Percentiles rank a stretch among this genome's conserved stretches.
Conservation (phyloP, 2,329 filamentous ascomycete genomes). For the Fusarium protoensiforme region DNA sequence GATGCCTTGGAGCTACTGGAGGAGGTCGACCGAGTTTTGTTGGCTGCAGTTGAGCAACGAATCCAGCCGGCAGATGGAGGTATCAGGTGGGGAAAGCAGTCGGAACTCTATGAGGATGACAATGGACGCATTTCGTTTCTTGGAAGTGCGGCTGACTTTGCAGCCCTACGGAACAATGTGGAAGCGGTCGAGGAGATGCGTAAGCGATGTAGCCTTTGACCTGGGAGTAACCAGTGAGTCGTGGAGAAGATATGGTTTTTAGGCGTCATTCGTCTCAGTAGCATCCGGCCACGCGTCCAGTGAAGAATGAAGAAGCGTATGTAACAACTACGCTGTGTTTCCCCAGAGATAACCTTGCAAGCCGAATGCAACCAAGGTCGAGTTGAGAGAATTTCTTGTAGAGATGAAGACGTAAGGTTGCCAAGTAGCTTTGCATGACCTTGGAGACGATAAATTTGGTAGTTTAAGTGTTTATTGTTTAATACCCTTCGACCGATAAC, state of each 20-base stretch:
- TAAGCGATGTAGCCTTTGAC: background rate
- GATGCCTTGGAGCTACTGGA: conserved; percentile 4
- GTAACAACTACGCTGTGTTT: background rate
- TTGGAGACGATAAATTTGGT: background rate
- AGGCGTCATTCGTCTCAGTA: background rate
- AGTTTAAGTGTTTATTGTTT: background rate
- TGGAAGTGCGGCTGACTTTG: background rate
- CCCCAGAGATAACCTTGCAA: background rate
- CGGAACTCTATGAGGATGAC: background rate
- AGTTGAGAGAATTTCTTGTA: no score
- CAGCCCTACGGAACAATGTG: background rate
- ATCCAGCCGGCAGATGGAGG: background rate
- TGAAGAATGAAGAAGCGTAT: background rate
- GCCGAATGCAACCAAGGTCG: no score
- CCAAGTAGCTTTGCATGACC: no score
- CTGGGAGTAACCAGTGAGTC: background rate
- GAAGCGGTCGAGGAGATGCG: background rate
- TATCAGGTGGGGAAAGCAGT: background rate
- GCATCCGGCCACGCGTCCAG: background rate
- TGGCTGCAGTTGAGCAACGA: background rate
- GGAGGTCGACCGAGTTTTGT: background rate
- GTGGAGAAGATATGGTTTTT: background rate
- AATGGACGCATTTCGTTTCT: background rate
- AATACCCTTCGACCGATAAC: background rate
- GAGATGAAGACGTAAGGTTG: no score